Conservation (phyloP, 2,329 filamentous ascomycete genomes). For the Fusarium pininemorale region DNA sequence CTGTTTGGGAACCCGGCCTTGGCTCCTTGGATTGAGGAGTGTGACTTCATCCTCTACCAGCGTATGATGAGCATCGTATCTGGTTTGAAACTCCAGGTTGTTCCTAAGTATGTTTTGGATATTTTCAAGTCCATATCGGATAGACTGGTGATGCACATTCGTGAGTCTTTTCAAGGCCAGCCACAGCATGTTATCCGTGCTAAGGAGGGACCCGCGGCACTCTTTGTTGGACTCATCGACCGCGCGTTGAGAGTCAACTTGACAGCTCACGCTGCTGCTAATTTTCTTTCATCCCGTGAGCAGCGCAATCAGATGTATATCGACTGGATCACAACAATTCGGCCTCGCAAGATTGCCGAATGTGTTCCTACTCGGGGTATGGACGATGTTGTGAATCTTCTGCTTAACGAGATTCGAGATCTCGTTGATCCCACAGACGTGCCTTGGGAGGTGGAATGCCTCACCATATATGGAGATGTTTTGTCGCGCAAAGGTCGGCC, state of each 20-base stretch:
- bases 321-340: conserved; percentile 80
- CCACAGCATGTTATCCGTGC: conserved; percentile 87
- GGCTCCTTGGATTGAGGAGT: conserved; percentile 93
- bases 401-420: conserved; percentile 73
- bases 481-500: conserved; percentile 57
- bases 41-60: conserved; percentile 95
- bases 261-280: conserved; percentile 91
- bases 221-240: conserved; percentile 87
- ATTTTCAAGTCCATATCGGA: conserved; percentile 89
- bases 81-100: conserved; percentile 87
- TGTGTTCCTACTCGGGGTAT: conserved; percentile 70
- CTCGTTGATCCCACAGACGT: conserved; percentile 75
- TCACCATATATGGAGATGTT: conserved; percentile 69
- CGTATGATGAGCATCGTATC: conserved; percentile 95
- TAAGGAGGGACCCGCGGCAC: conserved; percentile 85
- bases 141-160: conserved; percentile 81
- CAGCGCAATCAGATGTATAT: conserved; percentile 96
- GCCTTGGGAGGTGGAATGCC: conserved; percentile 70
- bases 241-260: conserved; percentile 91
- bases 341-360: conserved; percentile 70
- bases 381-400: conserved; percentile 71
- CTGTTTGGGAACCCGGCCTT: conserved; percentile 83
- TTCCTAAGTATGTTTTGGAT: conserved; percentile 86
- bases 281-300: conserved; percentile 87
- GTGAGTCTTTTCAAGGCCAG: conserved; percentile 84